Percentiles rank a stretch among this genome's conserved stretches.
Evolutionary conservation across 1,284 basidiomycete species (phyloP).

Genomic region (Meira nashicola): DNA sequence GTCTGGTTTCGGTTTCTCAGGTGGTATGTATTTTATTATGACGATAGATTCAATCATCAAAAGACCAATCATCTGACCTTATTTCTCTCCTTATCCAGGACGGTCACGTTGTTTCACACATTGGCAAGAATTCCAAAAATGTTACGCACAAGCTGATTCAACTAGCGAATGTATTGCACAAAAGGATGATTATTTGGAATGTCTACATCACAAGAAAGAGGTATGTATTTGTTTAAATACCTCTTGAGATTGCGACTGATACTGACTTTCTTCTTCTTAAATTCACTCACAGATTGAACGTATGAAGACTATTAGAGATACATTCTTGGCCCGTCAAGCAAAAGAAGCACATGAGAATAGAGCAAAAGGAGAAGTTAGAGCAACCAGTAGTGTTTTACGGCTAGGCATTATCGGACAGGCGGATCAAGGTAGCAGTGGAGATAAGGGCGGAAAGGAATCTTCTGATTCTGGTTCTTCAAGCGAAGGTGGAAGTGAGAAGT

Average conservation of each 20-base stretch:
- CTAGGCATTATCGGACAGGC: constrained; percentile 28
- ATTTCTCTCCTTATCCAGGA: constrained; percentile 57
- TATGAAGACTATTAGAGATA: constrained; percentile 38
- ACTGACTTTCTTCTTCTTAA: background rate
- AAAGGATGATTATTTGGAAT: constrained; percentile 86
- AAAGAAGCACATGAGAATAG: constrained; percentile 36
- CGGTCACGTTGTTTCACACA: constrained; percentile 82
- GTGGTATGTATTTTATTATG: constrained; percentile 57
- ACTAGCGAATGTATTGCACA: constrained; percentile 69
- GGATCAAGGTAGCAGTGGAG: constrained; percentile 3
- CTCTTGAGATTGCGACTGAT: background rate
- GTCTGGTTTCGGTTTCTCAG: constrained; percentile 66
- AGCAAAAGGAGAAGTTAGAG: constrained; percentile 37
- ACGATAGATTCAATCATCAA: constrained; percentile 1
- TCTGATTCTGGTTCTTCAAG: background rate
- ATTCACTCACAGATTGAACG: constrained; percentile 28
- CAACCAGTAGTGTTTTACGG: constrained; percentile 35
- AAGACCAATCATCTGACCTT: constrained; percentile 9
- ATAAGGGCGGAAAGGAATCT: background rate
- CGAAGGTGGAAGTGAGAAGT: background rate
- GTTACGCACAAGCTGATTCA: constrained; percentile 76
- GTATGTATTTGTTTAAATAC: constrained; percentile 55
- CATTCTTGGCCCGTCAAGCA: constrained; percentile 36
- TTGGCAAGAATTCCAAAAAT: constrained; percentile 76
- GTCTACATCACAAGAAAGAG: constrained; percentile 85